Base-by-base conservation (phyloP, 768 basidiomycete species). In the Mycena galericulata region DNA sequence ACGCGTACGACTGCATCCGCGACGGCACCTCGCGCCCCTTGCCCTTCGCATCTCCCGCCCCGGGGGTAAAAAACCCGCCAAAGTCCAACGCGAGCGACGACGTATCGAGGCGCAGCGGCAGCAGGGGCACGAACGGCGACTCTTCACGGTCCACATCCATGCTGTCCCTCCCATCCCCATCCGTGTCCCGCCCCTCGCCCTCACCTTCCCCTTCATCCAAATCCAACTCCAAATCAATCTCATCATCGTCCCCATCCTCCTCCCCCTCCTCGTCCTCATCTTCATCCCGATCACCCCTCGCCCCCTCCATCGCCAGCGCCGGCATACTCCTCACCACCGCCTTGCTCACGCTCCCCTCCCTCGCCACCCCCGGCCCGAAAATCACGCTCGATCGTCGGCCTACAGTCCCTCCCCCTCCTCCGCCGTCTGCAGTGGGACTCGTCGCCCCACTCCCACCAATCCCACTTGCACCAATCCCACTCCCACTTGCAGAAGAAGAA, bases 311-410 rank as follows among this genome's bases (percentile, higher is more conserved):
- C 20, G 83, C 81, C 53, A 90, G 74, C 29, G 85, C 88, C 34
- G 90, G 90, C 79, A 90, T 87, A 65, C 80, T 87, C 50, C 82
- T 80, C 69, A 89, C 75, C 15, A 85, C 81, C 15, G 74, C 72
- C 65, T 78, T 80, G 43, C 81, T 79, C 50, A 82, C 69, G 34
- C 34, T 36, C 34, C 34, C 34, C 34, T 14, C 14, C 34, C 34
- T 14, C 34, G 8, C 34, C 34, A 14, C 29, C 82, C 77, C 74
- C 40, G 73, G 62, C 22, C 68, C 73, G 10, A 72, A 72, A 18
- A 72, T 72, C 46, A 72, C 58, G 65, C 70, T 59, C 66, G 73
- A 51, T 20, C 68, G 18, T 30, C 62, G 11, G n/a, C 62, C 46
- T 27, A 49, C 76, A 60, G 47, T 63, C 68, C 53, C 68, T 62